Percentiles rank a stretch among this genome's conserved stretches.
Conservation (phyloP, 139 green algal genomes). For the Micractinium sp. region DNA sequence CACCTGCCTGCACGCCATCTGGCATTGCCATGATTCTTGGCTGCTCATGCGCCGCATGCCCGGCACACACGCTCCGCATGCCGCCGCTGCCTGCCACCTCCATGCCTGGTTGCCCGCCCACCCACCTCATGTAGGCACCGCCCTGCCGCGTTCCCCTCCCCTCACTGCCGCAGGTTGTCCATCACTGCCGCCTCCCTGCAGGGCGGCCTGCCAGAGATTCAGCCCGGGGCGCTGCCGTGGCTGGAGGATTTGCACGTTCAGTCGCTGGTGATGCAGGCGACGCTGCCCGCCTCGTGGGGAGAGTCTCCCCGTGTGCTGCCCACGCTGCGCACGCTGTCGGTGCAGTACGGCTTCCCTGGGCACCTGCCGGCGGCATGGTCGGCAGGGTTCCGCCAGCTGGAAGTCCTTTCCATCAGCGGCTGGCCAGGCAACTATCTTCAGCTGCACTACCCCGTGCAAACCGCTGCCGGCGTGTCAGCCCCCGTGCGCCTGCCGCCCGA, state of each 20-base stretch:
- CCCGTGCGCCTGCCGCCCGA: neutral
- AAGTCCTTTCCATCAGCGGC: neutral
- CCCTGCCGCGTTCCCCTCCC: too few relatives aligned
- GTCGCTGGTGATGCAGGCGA: neutral
- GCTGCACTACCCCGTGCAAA: neutral
- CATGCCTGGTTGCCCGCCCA: neutral
- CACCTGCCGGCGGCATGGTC: too few relatives aligned
- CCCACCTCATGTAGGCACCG: neutral
- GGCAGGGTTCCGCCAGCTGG: neutral
- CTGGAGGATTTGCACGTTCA: neutral
- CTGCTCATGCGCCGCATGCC: too few relatives aligned
- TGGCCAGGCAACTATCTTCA: neutral
- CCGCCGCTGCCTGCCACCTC: too few relatives aligned
- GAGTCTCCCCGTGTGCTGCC: neutral
- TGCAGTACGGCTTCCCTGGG: neutral
- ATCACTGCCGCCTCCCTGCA: neutral
- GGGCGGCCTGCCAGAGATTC: neutral
- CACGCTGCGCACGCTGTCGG: neutral
- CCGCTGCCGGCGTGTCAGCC: too few relatives aligned
- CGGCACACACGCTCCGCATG: too few relatives aligned
- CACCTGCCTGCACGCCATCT: too few relatives aligned
- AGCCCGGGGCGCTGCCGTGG: neutral
- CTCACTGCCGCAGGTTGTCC: neutral
- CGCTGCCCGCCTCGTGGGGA: neutral
- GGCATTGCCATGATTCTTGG: too few relatives aligned